A percentile compares a stretch with the other conserved stretches of the same genome.
phyloP scores from a whole-genome alignment of 495 filamentous ascomycete genomes.

The Astrocystis sublimbata region DNA sequence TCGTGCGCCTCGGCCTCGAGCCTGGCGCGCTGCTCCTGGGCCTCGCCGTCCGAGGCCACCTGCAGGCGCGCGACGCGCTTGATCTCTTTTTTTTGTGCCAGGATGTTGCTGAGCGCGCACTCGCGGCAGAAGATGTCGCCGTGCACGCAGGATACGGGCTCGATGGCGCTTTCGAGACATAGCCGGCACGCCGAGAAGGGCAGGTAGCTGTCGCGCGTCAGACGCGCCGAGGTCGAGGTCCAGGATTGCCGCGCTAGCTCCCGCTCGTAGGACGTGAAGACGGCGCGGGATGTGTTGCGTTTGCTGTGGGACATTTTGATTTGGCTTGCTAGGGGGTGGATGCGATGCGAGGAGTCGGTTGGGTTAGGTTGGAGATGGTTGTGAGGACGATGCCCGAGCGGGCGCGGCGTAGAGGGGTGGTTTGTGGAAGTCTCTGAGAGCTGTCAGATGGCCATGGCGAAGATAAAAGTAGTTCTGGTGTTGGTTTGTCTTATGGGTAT shows the following conservation, averaged over 20 bases:
- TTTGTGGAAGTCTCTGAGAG: too few relatives aligned
- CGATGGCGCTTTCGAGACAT: slow-evolving; percentile 79
- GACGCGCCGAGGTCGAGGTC: slow-evolving; percentile 79
- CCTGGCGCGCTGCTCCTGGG: slow-evolving; percentile 52
- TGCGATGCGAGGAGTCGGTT: too few relatives aligned
- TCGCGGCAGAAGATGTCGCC: slow-evolving; percentile 98
- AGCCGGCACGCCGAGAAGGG: slow-evolving; percentile 88
- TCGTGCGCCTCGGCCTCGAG: slow-evolving; percentile 61
- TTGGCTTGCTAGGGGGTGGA: too few relatives aligned
- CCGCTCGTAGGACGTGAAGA: slow-evolving; percentile 94
- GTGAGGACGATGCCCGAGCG: neutral
- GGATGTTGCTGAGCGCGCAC: slow-evolving; percentile 86
- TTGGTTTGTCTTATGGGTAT: too few relatives aligned
- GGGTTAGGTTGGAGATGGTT: too few relatives aligned
- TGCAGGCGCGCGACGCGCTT: slow-evolving; percentile 72
- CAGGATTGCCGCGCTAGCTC: slow-evolving; percentile 75
- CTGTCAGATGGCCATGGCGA: neutral
- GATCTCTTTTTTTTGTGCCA: slow-evolving; percentile 91
- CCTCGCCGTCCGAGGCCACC: slow-evolving; percentile 58
- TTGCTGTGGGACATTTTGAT: slow-evolving; percentile 66
- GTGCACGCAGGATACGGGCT: slow-evolving; percentile 71
- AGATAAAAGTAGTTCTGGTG: too few relatives aligned
- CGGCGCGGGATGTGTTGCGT: slow-evolving; percentile 92
- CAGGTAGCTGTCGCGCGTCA: slow-evolving; percentile 89
- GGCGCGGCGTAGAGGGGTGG: neutral